phyloP scores from a whole-genome alignment of 805 yeast species.

The Schwanniomyces sp. region DNA sequence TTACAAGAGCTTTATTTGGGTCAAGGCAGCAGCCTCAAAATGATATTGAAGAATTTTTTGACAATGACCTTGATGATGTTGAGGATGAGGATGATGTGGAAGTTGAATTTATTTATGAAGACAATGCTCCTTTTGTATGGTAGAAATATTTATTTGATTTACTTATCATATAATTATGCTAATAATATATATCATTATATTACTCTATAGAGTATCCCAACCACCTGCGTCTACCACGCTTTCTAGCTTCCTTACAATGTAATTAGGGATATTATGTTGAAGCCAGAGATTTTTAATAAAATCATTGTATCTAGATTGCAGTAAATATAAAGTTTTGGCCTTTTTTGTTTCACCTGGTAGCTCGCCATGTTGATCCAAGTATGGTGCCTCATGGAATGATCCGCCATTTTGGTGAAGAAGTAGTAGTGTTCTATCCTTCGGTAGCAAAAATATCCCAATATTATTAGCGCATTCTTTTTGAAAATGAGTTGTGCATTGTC shows the following conservation, averaged over 20 bases:
- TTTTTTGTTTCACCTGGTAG: constrained; percentile 70
- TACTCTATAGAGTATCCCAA: constrained; percentile 75
- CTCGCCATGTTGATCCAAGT: constrained; percentile 84
- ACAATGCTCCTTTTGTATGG: constrained; percentile 1
- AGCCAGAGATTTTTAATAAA: constrained; percentile 72
- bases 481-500: constrained; percentile 79
- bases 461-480: constrained; percentile 61
- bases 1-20: constrained; percentile 33
- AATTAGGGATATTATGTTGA: constrained; percentile 73
- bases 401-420: constrained; percentile 75
- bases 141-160: not conserved
- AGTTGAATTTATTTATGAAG: constrained; percentile 4
- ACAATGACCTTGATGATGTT: constrained; percentile 18
- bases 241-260: constrained; percentile 78
- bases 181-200: not conserved
- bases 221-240: constrained; percentile 86
- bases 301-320: constrained; percentile 60
- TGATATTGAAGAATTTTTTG: constrained; percentile 13
- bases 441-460: constrained; percentile 71
- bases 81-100: constrained; percentile 16
- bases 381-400: constrained; percentile 81
- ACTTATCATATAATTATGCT: not conserved
- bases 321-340: constrained; percentile 69
- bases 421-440: constrained; percentile 64
- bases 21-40: constrained; percentile 10